phyloP scores from a whole-genome alignment of 1,284 basidiomycete genomes.

The Apiotrichum siamense region DNA sequence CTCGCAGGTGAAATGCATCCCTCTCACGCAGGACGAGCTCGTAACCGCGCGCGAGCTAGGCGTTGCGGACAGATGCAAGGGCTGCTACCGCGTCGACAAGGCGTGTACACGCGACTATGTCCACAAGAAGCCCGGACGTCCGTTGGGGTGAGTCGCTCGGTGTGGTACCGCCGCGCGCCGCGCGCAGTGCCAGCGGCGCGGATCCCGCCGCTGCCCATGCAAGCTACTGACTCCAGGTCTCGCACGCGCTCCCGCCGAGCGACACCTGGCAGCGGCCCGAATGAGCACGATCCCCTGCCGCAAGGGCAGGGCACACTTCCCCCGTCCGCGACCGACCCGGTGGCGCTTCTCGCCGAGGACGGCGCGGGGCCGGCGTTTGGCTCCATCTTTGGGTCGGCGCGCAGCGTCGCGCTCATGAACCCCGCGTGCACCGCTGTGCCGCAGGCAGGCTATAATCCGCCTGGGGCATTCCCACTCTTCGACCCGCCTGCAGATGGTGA shows the following conservation, averaged over 20 bases:
- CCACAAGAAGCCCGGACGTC: constrained; percentile 17
- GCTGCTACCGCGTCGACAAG: constrained; percentile 6
- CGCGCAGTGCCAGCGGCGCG: no score
- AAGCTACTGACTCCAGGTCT: neutral
- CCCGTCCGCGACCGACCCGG: neutral
- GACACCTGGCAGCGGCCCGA: no score
- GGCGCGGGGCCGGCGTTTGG: constrained; percentile 5
- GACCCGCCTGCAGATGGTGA: neutral
- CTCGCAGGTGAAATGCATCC: constrained; percentile 5
- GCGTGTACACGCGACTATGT: constrained; percentile 13
- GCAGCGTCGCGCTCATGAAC: neutral
- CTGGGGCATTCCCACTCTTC: neutral
- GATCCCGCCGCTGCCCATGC: neutral
- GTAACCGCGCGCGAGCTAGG: neutral
- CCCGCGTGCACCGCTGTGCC: no score
- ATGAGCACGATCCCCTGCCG: no score
- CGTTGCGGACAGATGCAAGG: constrained; percentile 2
- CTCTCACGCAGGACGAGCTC: neutral
- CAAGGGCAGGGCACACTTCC: neutral
- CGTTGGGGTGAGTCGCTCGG: constrained; percentile 11
- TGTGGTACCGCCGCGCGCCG: no score
- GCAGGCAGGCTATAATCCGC: no score
- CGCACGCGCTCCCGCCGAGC: neutral
- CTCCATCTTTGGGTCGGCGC: constrained; percentile 12
- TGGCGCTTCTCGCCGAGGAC: neutral